These are phyloP conservation scores for Drechslerella stenobrocha DNA, from an alignment of 2,329 filamentous ascomycete genomes.

Conservation along the genomic window DNA sequence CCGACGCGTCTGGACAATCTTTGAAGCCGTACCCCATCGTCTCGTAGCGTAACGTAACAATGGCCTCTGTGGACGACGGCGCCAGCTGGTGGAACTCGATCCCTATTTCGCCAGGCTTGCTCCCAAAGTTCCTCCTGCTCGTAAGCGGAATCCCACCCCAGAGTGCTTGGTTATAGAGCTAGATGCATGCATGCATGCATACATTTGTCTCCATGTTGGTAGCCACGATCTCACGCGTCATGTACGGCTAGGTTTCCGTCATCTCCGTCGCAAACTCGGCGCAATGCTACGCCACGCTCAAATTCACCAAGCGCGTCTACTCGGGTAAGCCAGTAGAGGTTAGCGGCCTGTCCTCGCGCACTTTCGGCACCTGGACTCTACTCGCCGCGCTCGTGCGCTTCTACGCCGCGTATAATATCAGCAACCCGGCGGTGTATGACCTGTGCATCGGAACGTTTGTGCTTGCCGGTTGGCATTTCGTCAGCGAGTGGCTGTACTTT, in stretches of 20 bases:
- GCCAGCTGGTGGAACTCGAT: constrained; percentile 48
- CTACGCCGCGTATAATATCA: constrained; percentile 81
- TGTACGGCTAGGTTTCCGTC: constrained; percentile 68
- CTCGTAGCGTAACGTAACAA: constrained; percentile 1
- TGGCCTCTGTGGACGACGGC: constrained; percentile 19
- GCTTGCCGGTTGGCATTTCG: constrained; percentile 76
- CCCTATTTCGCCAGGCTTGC: constrained; percentile 47
- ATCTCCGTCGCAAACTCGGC: constrained; percentile 82
- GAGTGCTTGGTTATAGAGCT: neutral
- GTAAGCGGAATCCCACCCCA: constrained; percentile 26
- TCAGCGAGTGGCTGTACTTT: constrained; percentile 78
- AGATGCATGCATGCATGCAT: constrained; percentile 2
- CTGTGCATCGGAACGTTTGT: constrained; percentile 80
- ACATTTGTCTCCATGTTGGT: neutral
- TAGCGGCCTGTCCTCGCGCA: constrained; percentile 67
- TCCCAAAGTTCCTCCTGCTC: constrained; percentile 52
- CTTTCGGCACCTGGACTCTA: constrained; percentile 87
- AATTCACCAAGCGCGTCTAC: constrained; percentile 87
- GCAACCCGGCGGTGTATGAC: constrained; percentile 73
- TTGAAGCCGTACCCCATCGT: neutral
- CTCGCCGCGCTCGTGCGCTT: constrained; percentile 74
- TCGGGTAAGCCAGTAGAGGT: constrained; percentile 61
- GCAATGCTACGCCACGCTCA: constrained; percentile 77
- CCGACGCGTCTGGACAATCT: constrained; percentile 21
- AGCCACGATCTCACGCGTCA: no score